Conservation (phyloP, 148 eudicot genomes). For the Heliamphora exappendiculata region DNA sequence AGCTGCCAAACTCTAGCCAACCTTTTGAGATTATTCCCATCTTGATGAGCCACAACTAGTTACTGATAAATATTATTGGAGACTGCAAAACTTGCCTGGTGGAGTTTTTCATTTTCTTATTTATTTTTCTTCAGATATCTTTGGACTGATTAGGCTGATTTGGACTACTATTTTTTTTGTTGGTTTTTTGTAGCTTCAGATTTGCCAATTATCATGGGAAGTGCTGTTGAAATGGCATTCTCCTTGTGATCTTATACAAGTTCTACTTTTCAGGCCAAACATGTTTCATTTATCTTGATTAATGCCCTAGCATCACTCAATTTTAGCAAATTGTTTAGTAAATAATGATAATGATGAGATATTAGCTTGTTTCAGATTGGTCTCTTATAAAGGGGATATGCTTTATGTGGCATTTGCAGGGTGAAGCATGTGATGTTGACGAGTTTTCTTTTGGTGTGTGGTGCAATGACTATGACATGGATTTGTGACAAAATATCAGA, state of each 20-base stretch:
- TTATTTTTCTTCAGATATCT: no score
- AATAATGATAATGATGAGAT: not conserved
- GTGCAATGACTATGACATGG: conserved; percentile 93
- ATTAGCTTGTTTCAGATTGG: not conserved
- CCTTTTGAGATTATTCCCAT: no score
- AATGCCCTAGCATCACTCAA: not conserved
- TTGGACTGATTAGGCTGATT: no score
- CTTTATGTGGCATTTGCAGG: conserved; percentile 35
- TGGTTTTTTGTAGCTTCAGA: no score
- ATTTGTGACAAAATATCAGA: conserved; percentile 90
- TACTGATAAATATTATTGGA: no score
- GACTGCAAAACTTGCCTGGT: no score
- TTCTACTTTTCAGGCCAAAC: not conserved
- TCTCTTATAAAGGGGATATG: not conserved
- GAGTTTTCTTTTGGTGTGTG: conserved; percentile 63
- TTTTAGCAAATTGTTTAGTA: not conserved
- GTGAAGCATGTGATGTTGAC: conserved; percentile 84
- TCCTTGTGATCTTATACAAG: not conserved
- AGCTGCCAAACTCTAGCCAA: no score
- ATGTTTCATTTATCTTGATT: not conserved
- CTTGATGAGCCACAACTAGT: not conserved
- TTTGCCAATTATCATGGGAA: no score
- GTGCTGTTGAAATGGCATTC: not conserved
- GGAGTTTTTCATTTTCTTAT: not conserved
- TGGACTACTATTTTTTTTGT: no score